phyloP scores from a whole-genome alignment of 2,329 filamentous ascomycete species.

The Penicillium italicum region DNA sequence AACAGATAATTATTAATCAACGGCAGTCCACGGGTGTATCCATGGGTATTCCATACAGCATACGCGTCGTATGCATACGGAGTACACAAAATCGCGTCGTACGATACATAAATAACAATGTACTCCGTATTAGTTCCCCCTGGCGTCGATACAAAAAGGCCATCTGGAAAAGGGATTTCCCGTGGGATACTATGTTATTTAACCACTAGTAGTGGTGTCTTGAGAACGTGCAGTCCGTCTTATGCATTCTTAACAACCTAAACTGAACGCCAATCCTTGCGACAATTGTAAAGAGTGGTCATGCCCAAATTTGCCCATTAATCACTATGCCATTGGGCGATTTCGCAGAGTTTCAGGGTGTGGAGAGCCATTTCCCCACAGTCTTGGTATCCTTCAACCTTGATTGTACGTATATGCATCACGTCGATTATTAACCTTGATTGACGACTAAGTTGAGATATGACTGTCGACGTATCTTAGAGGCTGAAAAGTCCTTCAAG shows the following conservation, averaged over 20 bases:
- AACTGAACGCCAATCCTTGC: background rate
- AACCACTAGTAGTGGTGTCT: background rate
- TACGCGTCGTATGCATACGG: background rate
- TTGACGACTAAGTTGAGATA: background rate
- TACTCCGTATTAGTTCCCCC: too few relatives aligned
- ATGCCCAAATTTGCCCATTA: background rate
- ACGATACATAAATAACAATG: background rate
- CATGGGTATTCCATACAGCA: background rate
- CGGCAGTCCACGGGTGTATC: background rate
- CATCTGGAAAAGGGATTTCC: background rate
- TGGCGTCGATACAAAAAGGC: background rate
- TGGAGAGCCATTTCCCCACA: conserved; percentile 3
- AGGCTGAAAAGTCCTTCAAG: background rate
- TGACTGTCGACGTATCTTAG: background rate
- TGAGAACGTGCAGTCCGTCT: background rate
- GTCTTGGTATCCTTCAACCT: background rate
- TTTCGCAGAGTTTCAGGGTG: background rate
- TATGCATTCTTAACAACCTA: background rate
- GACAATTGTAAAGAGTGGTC: background rate
- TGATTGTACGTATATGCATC: background rate
- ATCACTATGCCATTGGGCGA: background rate
- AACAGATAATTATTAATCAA: background rate
- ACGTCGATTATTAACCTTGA: background rate
- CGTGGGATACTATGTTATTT: too few relatives aligned
- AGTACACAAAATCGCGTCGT: background rate